These are phyloP conservation scores for Clausena lansium DNA, from an alignment of 345 rosid genomes.

Conservation along the genomic window DNA sequence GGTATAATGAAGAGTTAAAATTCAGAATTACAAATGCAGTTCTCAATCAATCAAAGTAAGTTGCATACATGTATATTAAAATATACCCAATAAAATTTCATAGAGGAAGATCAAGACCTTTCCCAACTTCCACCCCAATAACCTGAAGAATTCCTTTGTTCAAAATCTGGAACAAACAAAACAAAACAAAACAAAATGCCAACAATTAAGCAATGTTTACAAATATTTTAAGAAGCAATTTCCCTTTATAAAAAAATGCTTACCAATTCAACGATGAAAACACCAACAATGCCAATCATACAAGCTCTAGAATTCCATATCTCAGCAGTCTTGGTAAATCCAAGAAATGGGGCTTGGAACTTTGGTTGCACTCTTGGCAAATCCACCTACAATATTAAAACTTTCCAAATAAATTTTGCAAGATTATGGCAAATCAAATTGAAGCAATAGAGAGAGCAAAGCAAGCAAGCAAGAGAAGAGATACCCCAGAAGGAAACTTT, in stretches of 20 bases:
- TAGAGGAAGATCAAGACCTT: conserved; percentile 83
- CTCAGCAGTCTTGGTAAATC: conserved; percentile 79
- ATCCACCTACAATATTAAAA: conserved; percentile 37
- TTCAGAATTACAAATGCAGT: neutral
- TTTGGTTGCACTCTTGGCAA: conserved; percentile 75
- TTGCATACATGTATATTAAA: neutral
- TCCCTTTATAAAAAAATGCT: conserved; percentile 3
- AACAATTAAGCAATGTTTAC: neutral
- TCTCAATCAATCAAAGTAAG: neutral
- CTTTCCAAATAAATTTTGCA: neutral
- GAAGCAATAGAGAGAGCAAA: neutral
- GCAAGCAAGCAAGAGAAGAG: neutral
- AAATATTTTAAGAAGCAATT: neutral
- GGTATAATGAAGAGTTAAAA: neutral
- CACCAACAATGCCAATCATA: conserved; percentile 78
- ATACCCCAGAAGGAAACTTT: conserved; percentile 66
- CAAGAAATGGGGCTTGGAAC: conserved; percentile 60
- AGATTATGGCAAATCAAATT: neutral
- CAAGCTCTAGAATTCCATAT: conserved; percentile 95
- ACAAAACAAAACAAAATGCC: neutral
- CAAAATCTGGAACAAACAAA: conserved; percentile 47
- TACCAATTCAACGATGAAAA: conserved; percentile 73
- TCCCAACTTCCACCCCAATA: conserved; percentile 80
- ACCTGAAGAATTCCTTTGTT: conserved; percentile 69
- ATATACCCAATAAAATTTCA: conserved; percentile 22